These are phyloP conservation scores for Akanthomyces muscarius DNA, from an alignment of 2,329 filamentous ascomycete species.

Conservation along the genomic window DNA sequence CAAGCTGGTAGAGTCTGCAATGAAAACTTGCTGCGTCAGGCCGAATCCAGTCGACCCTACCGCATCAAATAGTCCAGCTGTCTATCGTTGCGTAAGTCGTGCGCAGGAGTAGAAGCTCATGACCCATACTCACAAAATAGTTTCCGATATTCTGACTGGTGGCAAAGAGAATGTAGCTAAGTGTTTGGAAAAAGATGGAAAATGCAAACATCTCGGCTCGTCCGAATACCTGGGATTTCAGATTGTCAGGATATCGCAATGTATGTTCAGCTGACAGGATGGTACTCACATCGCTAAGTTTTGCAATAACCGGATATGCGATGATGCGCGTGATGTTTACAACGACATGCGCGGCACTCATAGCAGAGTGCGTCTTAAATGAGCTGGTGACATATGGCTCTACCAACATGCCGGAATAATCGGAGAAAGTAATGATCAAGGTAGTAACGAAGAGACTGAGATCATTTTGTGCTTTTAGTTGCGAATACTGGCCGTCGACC, in stretches of 20 bases:
- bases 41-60: constrained; percentile 42
- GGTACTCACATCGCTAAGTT: constrained; percentile 46
- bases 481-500: background rate
- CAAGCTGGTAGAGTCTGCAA: constrained; percentile 57
- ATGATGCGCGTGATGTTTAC: constrained; percentile 46
- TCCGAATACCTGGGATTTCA: constrained; percentile 42
- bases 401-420: constrained; percentile 31
- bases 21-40: constrained; percentile 46
- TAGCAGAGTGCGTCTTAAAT: constrained; percentile 46
- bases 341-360: constrained; percentile 46
- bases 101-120: rapidly evolving
- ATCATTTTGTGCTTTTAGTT: background rate
- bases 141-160: constrained; percentile 48
- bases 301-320: constrained; percentile 56
- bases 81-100: constrained; percentile 18
- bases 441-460: constrained; percentile 29
- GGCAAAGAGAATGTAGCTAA: constrained; percentile 56
- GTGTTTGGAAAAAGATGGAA: constrained; percentile 26
- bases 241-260: background rate
- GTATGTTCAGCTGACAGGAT: background rate
- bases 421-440: constrained; percentile 29
- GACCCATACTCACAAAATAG: constrained; percentile 38
- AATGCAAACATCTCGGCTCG: constrained; percentile 50
- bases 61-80: constrained; percentile 57
- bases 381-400: constrained; percentile 32